These are phyloP conservation scores for Termitomyces sp. DNA, from an alignment of 768 basidiomycete species.

Conservation along the genomic window DNA sequence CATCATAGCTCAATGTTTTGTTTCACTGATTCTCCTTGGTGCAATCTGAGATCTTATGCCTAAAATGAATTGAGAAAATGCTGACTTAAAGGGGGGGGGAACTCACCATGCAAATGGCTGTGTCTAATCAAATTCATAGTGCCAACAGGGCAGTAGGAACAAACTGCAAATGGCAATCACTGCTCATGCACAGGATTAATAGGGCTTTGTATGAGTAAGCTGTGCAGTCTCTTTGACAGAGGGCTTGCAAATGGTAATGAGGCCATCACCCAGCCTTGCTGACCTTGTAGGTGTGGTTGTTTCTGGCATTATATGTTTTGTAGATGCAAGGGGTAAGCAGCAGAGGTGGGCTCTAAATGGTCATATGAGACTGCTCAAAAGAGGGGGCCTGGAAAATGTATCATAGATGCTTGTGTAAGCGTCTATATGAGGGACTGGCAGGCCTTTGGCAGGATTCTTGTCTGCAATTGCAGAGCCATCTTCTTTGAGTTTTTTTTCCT, in stretches of 20 bases:
- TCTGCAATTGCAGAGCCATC: conserved; percentile 32
- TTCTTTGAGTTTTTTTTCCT: conserved; percentile 90
- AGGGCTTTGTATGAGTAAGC: conserved; percentile 56
- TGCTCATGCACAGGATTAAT: conserved; percentile 80
- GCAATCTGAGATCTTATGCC: conserved; percentile 96
- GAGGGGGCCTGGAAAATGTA: conserved; percentile 26
- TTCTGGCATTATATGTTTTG: conserved; percentile 81
- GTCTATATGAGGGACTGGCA: conserved; percentile 40
- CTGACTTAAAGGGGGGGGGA: background rate
- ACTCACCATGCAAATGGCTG: conserved; percentile 86
- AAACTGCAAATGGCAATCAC: conserved; percentile 87
- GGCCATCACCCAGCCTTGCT: conserved; percentile 78
- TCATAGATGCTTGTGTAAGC: conserved; percentile 51
- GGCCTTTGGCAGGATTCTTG: conserved; percentile 24
- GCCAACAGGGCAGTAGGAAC: conserved; percentile 84
- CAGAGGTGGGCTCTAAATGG: conserved; percentile 75
- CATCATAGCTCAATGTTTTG: conserved; percentile 82
- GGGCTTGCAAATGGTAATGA: conserved; percentile 76
- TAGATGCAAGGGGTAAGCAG: conserved; percentile 84
- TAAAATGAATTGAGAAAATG: conserved; percentile 21
- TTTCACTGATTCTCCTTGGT: conserved; percentile 84
- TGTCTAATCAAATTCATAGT: conserved; percentile 80
- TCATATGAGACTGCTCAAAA: conserved; percentile 36
- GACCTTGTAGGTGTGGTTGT: conserved; percentile 87
- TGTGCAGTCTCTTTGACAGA: conserved; percentile 47